Evolutionary conservation across 495 filamentous ascomycete species (phyloP).

Genomic region (Talaromyces wortmannii): DNA sequence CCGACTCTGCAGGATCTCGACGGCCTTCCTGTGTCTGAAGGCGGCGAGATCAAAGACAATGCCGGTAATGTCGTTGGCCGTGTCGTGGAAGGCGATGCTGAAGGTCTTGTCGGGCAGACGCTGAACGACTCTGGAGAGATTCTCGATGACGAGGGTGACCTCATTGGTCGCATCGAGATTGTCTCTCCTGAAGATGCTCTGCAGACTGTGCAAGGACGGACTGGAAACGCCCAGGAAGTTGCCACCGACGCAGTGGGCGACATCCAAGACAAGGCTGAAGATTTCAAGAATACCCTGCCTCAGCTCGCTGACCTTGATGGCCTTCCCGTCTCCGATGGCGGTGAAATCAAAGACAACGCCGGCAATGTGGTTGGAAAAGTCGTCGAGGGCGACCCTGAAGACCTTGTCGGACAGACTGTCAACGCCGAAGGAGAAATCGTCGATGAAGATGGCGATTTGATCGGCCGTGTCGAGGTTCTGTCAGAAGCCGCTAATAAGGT

Average conservation of each 20-base stretch:
- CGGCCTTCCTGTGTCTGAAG: constrained; percentile 48
- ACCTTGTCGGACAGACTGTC: constrained; percentile 14
- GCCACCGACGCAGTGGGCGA: constrained; percentile 17
- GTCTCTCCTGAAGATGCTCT: constrained; percentile 35
- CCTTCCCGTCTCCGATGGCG: constrained; percentile 51
- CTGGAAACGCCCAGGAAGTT: constrained; percentile 7
- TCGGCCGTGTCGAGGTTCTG: constrained; percentile 15
- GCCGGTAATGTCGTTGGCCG: constrained; percentile 51
- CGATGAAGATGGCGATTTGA: constrained; percentile 20
- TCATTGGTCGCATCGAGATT: constrained; percentile 50
- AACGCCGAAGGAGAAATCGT: constrained; percentile 22
- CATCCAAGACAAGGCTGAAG: constrained; percentile 7
- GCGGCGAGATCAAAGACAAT: constrained; percentile 47
- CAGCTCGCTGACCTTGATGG: constrained; percentile 49
- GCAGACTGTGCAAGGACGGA: constrained; percentile 9
- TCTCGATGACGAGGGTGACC: constrained; percentile 57
- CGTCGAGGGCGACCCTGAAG: constrained; percentile 51
- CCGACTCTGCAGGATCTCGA: constrained; percentile 46
- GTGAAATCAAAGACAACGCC: constrained; percentile 45
- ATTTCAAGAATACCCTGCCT: constrained; percentile 22
- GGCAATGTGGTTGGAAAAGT: constrained; percentile 51
- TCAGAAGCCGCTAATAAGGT: constrained; percentile 18
- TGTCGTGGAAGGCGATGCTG: constrained; percentile 53
- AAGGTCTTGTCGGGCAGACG: constrained; percentile 52
- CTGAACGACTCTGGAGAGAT: constrained; percentile 58